Evolutionary conservation across 495 filamentous ascomycete species (phyloP), one percentile per base, ranked within the genome.

Genomic region (Aspergillus bridgeri): DNA sequence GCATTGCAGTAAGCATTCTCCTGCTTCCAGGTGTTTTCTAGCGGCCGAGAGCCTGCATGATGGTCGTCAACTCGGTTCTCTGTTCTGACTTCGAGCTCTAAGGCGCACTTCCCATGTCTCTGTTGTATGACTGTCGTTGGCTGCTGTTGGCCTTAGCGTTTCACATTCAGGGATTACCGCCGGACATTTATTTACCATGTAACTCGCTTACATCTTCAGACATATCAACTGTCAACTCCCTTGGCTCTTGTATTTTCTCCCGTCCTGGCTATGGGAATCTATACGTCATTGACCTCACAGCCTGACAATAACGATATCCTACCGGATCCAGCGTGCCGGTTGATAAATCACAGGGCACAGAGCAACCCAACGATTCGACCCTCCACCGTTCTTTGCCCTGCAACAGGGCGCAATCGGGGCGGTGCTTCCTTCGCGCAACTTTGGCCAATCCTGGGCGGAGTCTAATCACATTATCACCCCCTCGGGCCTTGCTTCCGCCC

Each of bases 1-100:
- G 60, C 57, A 51, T 51, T 53, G 60, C 27, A 53, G 60, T 52
- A 49, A 60, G 57, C 19, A 42, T 51, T 53, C 43, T 60, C 53
- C 5, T 48, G 29, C 54, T 66, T 66, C 60, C 60, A 70, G 49
- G 66, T 58, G 62, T 60, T 50, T 65, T 66, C 65, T 59, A 61
- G 46, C 48, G 46, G 55, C 22, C 44, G n/a, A 27, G 15, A 42
- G 23, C 19, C 47, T 33, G 19, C 6, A 6, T 29, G 27, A 3
- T 9, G 27, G 27, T 29, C 5, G 6, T n/a, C n/a, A n/a, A n/a
- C n/a, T n/a, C n/a, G n/a, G n/a, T n/a, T n/a, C n/a, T n/a, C n/a
- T n/a, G n/a, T n/a, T n/a, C n/a, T n/a, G n/a, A n/a, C n/a, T n/a
- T n/a, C n/a, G n/a, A n/a, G n/a, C n/a, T n/a, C n/a, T n/a, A n/a